phyloP scores from a whole-genome alignment of 306 rosid species.

The Prinsepia uniflora region DNA sequence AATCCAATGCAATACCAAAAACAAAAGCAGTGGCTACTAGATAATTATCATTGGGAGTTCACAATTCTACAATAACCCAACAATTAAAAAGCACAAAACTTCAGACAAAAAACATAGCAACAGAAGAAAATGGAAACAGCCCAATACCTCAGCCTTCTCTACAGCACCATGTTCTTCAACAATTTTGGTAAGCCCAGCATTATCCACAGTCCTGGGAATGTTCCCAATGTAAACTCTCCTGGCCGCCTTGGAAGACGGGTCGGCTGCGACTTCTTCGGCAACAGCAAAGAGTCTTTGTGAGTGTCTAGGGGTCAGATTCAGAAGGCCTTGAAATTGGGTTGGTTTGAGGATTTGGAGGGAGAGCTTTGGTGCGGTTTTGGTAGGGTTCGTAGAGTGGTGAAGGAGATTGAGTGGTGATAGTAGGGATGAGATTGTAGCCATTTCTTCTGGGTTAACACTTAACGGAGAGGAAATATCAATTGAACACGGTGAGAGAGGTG shows the following conservation, averaged over 20 bases:
- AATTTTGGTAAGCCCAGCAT: slow-evolving; percentile 60
- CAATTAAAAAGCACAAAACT: neutral
- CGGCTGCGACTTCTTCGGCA: slow-evolving; percentile 48
- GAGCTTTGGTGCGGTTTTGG: slow-evolving; percentile 28
- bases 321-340: slow-evolving; percentile 26
- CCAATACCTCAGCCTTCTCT: slow-evolving; percentile 74
- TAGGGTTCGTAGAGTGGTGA: slow-evolving; percentile 32
- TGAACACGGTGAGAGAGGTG: neutral
- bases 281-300: slow-evolving; percentile 44
- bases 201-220: slow-evolving; percentile 67
- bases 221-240: slow-evolving; percentile 80
- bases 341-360: slow-evolving; percentile 29
- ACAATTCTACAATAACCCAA: neutral
- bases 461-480: too few relatives aligned
- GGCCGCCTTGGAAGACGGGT: slow-evolving; percentile 43
- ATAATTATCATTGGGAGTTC: neutral
- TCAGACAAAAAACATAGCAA: too few relatives aligned
- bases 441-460: slow-evolving; percentile 11
- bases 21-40: neutral
- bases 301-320: slow-evolving; percentile 6
- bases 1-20: neutral
- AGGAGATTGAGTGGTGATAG: slow-evolving; percentile 46
- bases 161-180: slow-evolving; percentile 79
- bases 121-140: neutral
- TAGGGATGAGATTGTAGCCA: slow-evolving; percentile 62